Evolutionary conservation across 495 filamentous ascomycete species (phyloP).

Genomic region (Trichodelitschia bisporula): DNA sequence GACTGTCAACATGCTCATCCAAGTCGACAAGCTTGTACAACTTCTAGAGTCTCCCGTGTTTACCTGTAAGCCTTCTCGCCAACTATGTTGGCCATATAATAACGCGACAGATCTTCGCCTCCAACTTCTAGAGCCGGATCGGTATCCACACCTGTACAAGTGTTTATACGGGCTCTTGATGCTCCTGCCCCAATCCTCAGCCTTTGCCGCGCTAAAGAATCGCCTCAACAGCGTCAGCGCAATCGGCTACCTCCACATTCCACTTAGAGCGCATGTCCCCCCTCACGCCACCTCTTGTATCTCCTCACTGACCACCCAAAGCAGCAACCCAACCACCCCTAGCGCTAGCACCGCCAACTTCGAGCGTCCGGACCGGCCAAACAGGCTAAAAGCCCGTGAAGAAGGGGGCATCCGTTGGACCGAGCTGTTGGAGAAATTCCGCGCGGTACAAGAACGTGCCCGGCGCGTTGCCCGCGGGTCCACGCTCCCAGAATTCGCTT

Average conservation of each 20-base stretch:
- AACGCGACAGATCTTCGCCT: slow-evolving; percentile 86
- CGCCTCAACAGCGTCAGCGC: slow-evolving; percentile 88
- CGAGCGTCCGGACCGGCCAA: slow-evolving; percentile 60
- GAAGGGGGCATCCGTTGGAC: slow-evolving; percentile 72
- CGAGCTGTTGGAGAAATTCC: slow-evolving; percentile 93
- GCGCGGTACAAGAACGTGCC: slow-evolving; percentile 61
- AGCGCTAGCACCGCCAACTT: slow-evolving; percentile 19
- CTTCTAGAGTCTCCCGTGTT: slow-evolving; percentile 94
- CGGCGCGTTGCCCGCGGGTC: too few relatives aligned
- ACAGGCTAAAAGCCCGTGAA: slow-evolving; percentile 59
- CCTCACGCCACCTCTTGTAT: slow-evolving; percentile 10
- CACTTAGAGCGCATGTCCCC: slow-evolving; percentile 24
- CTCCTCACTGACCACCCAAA: slow-evolving; percentile 9
- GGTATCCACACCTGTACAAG: slow-evolving; percentile 91
- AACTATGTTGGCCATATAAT: too few relatives aligned
- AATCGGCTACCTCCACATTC: slow-evolving; percentile 81
- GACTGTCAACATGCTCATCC: slow-evolving; percentile 95
- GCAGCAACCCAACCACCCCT: slow-evolving; percentile 9
- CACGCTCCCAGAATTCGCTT: too few relatives aligned
- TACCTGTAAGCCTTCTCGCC: slow-evolving; percentile 41
- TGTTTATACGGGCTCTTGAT: slow-evolving; percentile 94
- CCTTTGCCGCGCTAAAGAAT: slow-evolving; percentile 92
- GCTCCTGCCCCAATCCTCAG: slow-evolving; percentile 90
- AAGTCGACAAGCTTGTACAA: slow-evolving; percentile 97
- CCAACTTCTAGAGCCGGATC: slow-evolving; percentile 93